A percentile compares a stretch with the other conserved stretches of the same genome.
Conservation (phyloP, 2,329 filamentous ascomycete genomes). For the Leptographium radiaticola region DNA sequence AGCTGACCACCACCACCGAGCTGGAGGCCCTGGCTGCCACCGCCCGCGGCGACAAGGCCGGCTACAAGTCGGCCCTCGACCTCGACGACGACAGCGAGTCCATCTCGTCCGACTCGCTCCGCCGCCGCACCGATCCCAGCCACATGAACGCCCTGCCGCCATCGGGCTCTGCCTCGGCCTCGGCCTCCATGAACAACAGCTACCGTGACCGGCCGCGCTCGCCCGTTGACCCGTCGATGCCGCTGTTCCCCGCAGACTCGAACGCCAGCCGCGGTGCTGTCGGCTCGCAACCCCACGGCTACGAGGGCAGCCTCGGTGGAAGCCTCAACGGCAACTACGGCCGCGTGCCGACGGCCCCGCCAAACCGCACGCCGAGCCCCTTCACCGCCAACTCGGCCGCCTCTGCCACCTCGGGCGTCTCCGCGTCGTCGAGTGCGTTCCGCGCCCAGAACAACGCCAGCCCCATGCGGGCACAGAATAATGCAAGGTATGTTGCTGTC, state of each 20-base stretch:
- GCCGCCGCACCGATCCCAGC: constrained; percentile 24
- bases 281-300: constrained; percentile 10
- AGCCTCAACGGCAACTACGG: constrained; percentile 2
- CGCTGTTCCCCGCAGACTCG: constrained; percentile 32
- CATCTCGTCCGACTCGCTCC: constrained; percentile 45
- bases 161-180: constrained; percentile 12
- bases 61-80: constrained; percentile 46
- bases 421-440: background rate
- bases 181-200: constrained; percentile 5
- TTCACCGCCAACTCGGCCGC: background rate
- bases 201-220: constrained; percentile 25
- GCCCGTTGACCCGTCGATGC: constrained; percentile 35
- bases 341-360: background rate
- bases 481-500: constrained; percentile 22
- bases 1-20: constrained; percentile 58
- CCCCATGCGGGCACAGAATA: constrained; percentile 15
- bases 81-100: constrained; percentile 63
- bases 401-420: background rate
- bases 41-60: constrained; percentile 60
- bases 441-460: background rate
- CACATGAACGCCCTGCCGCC: constrained; percentile 10
- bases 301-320: constrained; percentile 8
- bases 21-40: constrained; percentile 73
- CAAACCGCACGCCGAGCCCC: constrained; percentile 15
- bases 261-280: constrained; percentile 18